Evolutionary conservation across 805 yeast genomes (phyloP).

Genomic region (Candida chilensis): DNA sequence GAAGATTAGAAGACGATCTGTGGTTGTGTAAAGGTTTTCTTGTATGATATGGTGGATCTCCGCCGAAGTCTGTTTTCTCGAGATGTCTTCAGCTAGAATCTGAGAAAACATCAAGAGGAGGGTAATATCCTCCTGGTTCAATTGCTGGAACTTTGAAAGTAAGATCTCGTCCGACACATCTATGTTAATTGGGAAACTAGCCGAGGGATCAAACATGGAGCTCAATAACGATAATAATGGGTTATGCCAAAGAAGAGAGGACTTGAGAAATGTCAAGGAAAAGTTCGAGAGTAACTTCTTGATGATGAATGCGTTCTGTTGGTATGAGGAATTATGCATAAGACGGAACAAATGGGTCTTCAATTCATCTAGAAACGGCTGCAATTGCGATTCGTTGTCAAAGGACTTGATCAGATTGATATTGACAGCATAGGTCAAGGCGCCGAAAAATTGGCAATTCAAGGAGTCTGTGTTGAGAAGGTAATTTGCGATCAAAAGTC

Average conservation of each 20-base stretch:
- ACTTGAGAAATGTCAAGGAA: constrained; percentile 34
- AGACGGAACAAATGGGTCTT: constrained; percentile 2
- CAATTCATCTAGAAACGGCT: constrained; percentile 7
- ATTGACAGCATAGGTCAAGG: constrained; percentile 65
- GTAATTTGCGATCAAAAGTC: constrained; percentile 46
- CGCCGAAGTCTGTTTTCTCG: constrained; percentile 19
- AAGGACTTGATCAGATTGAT: constrained; percentile 19
- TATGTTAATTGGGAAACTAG: constrained; percentile 87
- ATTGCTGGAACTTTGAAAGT: background rate
- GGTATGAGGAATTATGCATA: too few species aligned
- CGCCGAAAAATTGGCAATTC: constrained; percentile 69
- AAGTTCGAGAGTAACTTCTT: constrained; percentile 51
- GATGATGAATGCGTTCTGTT: constrained; percentile 26
- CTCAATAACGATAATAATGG: constrained; percentile 21
- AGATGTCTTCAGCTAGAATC: constrained; percentile 42
- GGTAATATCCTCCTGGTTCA: background rate
- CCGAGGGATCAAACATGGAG: constrained; percentile 6
- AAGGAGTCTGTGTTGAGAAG: constrained; percentile 32
- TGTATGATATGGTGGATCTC: constrained; percentile 29
- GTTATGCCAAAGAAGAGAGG: constrained; percentile 24
- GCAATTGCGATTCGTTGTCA: constrained; percentile 3
- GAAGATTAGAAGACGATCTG: constrained; percentile 13
- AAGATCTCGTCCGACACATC: constrained; percentile 82
- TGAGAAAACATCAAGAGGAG: constrained; percentile 25
- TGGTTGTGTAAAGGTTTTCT: constrained; percentile 17